These are phyloP conservation scores for Colletotrichum musicola DNA, from an alignment of 2,329 filamentous ascomycete genomes.

Conservation along the genomic window DNA sequence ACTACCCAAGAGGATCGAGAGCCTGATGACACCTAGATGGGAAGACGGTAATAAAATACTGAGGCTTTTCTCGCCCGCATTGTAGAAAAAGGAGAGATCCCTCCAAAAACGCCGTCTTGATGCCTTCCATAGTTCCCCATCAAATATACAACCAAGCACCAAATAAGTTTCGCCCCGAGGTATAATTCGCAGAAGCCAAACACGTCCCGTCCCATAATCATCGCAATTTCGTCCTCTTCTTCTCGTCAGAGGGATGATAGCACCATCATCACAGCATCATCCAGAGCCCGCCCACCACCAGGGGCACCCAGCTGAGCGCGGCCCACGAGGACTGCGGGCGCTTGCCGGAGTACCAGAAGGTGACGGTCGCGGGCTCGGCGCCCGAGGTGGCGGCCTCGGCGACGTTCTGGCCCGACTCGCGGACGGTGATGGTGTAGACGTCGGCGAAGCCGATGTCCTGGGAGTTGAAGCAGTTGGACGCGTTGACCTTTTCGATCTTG, in stretches of 20 bases:
- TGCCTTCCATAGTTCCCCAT: conserved; percentile 10
- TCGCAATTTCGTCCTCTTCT: background rate
- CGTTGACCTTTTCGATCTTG: conserved; percentile 77
- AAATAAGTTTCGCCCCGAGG: conserved; percentile 18
- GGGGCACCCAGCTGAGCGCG: conserved; percentile 56
- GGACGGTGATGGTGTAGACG: conserved; percentile 77
- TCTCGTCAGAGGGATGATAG: no score
- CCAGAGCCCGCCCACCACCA: conserved; percentile 55
- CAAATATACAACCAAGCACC: conserved; percentile 8
- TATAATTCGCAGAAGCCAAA: conserved; percentile 13
- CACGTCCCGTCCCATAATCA: background rate
- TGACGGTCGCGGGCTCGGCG: conserved; percentile 43
- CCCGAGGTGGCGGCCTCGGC: conserved; percentile 45
- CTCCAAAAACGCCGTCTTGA: conserved; percentile 38
- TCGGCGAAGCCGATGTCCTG: conserved; percentile 80
- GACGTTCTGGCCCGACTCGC: conserved; percentile 49
- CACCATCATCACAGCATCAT: conserved; percentile 50
- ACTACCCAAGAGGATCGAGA: background rate
- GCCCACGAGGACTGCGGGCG: conserved; percentile 21
- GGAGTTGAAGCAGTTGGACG: conserved; percentile 90
- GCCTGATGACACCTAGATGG: background rate
- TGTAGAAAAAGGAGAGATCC: background rate
- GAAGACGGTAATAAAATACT: background rate
- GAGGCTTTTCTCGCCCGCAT: background rate
- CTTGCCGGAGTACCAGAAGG: conserved; percentile 38